These are phyloP conservation scores for Verticillium longisporum DNA, from an alignment of 2,329 filamentous ascomycete species.

Conservation along the genomic window DNA sequence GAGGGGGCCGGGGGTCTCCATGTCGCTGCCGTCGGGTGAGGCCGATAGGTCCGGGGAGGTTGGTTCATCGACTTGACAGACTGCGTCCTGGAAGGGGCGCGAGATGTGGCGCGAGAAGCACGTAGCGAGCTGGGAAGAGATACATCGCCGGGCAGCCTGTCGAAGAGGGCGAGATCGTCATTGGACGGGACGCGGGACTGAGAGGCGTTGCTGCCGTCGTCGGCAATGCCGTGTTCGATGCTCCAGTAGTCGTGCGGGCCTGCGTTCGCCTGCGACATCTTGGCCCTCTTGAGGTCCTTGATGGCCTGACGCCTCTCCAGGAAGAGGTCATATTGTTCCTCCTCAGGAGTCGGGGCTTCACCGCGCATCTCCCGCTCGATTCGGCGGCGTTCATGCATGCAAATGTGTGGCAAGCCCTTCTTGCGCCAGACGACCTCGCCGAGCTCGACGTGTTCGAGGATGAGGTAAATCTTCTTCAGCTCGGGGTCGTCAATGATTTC, in stretches of 20 bases:
- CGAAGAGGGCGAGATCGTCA: slow-evolving; percentile 30
- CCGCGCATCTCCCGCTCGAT: slow-evolving; percentile 66
- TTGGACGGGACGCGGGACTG: slow-evolving; percentile 35
- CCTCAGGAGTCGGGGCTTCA: slow-evolving; percentile 50
- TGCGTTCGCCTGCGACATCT: slow-evolving; percentile 40
- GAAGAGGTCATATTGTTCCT: slow-evolving; percentile 53
- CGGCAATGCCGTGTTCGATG: slow-evolving; percentile 65
- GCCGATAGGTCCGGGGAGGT: slow-evolving; percentile 5
- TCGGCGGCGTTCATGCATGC: slow-evolving; percentile 72
- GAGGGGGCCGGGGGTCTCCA: slow-evolving; percentile 45
- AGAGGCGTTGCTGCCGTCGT: slow-evolving; percentile 37
- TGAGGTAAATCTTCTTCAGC: slow-evolving; percentile 96
- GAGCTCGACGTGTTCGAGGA: slow-evolving; percentile 88
- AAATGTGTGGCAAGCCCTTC: slow-evolving; percentile 77
- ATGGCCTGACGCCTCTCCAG: slow-evolving; percentile 52
- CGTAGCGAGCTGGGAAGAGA: slow-evolving; percentile 32
- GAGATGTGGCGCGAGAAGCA: slow-evolving; percentile 33
- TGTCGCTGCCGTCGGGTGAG: slow-evolving; percentile 36
- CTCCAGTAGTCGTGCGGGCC: slow-evolving; percentile 69
- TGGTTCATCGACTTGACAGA: slow-evolving; percentile 34
- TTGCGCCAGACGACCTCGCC: slow-evolving; percentile 94
- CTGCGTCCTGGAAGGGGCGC: slow-evolving; percentile 38
- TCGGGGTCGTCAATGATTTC: slow-evolving; percentile 98
- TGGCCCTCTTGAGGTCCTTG: slow-evolving; percentile 51
- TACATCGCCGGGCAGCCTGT: slow-evolving; percentile 17